Evolutionary conservation across 305 asterid genomes (phyloP).

Genomic region (Galium porrigens): DNA sequence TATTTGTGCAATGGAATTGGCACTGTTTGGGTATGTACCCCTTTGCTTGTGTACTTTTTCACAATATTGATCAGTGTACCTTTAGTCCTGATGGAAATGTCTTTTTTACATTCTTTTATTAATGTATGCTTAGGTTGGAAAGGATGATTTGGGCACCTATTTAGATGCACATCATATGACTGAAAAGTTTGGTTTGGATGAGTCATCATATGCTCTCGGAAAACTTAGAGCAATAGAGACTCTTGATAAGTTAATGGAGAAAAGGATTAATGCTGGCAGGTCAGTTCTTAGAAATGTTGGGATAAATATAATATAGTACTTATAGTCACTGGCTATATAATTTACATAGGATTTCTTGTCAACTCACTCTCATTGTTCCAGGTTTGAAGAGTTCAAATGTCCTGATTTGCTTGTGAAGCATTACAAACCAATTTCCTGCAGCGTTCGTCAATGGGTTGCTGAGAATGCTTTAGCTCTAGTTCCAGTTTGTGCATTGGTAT

Average conservation of each 20-base stretch:
- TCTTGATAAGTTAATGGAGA: constrained; percentile 39
- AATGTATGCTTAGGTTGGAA: constrained; percentile 33
- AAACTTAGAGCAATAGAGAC: constrained; percentile 44
- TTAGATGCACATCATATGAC: constrained; percentile 29
- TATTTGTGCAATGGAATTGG: constrained; percentile 56
- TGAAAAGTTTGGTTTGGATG: constrained; percentile 30
- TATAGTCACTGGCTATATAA: background rate
- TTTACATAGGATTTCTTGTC: constrained; percentile 17
- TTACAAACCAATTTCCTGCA: constrained; percentile 56
- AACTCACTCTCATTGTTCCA: constrained; percentile 18
- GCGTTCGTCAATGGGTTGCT: constrained; percentile 41
- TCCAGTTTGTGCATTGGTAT: constrained; percentile 65
- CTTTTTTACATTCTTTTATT: background rate
- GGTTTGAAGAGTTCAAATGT: constrained; percentile 71
- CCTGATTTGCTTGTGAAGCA: constrained; percentile 48
- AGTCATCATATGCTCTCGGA: constrained; percentile 32
- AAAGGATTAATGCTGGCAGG: constrained; percentile 39
- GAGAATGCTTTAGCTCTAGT: constrained; percentile 46
- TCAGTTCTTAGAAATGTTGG: constrained; percentile 19
- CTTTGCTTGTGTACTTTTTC: constrained; percentile 12
- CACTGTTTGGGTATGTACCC: constrained; percentile 51
- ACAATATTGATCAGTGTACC: background rate
- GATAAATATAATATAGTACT: background rate
- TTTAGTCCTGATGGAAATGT: background rate
- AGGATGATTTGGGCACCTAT: constrained; percentile 39